Percentiles rank a stretch among this genome's conserved stretches.
Evolutionary conservation across 345 rosid species (phyloP).

Genomic region (Rhizophora mangle): DNA sequence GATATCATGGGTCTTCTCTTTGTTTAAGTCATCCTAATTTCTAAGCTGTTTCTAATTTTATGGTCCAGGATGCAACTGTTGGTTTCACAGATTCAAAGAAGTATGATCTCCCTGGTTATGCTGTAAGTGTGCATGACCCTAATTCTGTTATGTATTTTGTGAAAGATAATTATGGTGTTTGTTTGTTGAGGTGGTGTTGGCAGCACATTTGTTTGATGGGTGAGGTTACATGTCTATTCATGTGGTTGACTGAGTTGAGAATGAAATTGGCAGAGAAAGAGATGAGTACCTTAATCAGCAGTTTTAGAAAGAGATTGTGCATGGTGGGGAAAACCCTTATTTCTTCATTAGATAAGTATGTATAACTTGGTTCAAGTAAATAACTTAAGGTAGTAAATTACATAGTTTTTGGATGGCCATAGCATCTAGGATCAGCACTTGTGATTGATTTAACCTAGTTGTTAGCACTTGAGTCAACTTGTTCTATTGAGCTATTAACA

Average conservation of each 20-base stretch:
- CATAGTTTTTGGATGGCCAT: neutral
- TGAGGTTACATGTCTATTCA: neutral
- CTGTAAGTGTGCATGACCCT: constrained; percentile 44
- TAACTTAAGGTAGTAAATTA: neutral
- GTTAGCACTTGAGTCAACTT: neutral
- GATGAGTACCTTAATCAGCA: no score
- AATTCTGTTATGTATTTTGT: neutral
- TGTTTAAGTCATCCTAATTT: neutral
- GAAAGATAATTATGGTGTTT: neutral
- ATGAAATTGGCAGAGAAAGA: no score
- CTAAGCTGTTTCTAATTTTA: constrained; percentile 10
- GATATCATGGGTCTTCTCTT: neutral
- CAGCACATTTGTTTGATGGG: neutral
- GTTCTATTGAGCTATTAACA: neutral
- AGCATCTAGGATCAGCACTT: neutral
- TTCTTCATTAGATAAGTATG: no score
- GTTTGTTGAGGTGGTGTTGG: neutral
- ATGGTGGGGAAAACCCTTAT: no score
- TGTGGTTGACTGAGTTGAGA: neutral
- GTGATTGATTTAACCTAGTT: constrained; percentile 4
- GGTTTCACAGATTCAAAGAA: constrained; percentile 42
- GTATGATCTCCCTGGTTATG: constrained; percentile 73
- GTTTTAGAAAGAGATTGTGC: no score
- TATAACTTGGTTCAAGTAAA: no score
- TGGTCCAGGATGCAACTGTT: constrained; percentile 42